Conservation (phyloP, 2,329 filamentous ascomycete genomes). For the Nothomitra cinnamomea region DNA sequence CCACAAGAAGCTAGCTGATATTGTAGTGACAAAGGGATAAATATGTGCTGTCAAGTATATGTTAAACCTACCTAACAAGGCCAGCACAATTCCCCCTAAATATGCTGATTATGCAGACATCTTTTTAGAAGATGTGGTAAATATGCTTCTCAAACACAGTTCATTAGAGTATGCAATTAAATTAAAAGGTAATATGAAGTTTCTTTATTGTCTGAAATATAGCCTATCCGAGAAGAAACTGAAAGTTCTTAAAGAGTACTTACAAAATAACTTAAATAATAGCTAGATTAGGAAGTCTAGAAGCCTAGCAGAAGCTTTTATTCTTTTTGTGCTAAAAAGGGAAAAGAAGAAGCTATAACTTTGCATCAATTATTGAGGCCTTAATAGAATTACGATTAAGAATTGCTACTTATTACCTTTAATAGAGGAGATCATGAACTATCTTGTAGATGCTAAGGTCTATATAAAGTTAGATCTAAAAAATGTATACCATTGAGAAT, state of each 20-base stretch:
- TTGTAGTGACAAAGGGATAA: background rate
- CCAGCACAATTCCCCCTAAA: background rate
- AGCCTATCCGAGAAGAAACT: constrained; percentile 6
- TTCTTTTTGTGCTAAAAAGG: constrained; percentile 21
- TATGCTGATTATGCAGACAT: background rate
- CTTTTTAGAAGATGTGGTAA: background rate
- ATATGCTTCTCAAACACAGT: background rate
- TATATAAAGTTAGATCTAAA: constrained; percentile 21
- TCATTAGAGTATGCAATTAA: constrained; percentile 4
- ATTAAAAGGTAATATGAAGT: background rate
- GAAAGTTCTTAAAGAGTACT: constrained; percentile 6
- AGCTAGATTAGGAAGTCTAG: constrained; percentile 8
- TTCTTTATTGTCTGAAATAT: constrained; percentile 7
- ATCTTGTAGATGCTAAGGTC: constrained; percentile 12
- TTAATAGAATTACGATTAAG: constrained; percentile 16
- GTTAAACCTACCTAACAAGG: background rate
- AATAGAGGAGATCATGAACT: constrained; percentile 14
- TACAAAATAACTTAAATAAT: constrained; percentile 7
- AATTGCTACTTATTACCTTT: constrained; percentile 15
- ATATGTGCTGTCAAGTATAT: background rate
- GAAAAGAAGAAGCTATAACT: constrained; percentile 1
- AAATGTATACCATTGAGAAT: constrained; percentile 18
- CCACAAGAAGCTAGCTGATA: background rate
- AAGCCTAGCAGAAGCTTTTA: constrained; percentile 10
- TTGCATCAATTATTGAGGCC: constrained; percentile 14